Evolutionary conservation across 2,329 filamentous ascomycete species (phyloP).

Genomic region (Penicillium sp.): DNA sequence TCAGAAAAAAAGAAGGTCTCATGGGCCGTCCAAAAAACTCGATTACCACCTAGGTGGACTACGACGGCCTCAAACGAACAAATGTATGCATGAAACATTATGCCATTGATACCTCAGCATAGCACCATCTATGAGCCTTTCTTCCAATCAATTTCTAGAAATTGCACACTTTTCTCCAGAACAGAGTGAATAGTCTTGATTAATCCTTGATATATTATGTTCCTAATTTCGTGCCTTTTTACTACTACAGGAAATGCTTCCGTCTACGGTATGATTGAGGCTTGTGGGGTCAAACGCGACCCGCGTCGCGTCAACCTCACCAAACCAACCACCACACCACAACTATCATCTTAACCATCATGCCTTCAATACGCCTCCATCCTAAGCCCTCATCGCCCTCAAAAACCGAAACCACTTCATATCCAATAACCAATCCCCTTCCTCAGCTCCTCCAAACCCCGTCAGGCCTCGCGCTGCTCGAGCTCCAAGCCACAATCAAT

Average conservation of each 20-base stretch:
- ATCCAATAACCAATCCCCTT: slow-evolving; percentile 56
- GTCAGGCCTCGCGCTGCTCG: slow-evolving; percentile 81
- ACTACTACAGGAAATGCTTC: background rate
- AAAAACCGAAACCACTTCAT: background rate
- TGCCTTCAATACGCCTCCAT: slow-evolving; percentile 46
- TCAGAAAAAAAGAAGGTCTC: no score
- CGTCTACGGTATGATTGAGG: background rate
- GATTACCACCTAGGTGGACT: background rate
- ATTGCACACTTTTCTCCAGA: background rate
- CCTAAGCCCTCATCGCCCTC: slow-evolving; percentile 18
- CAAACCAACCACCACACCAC: background rate
- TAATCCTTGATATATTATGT: background rate
- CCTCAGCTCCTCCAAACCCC: slow-evolving; percentile 86
- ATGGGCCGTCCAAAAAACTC: background rate
- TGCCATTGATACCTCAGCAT: background rate
- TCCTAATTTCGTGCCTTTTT: background rate
- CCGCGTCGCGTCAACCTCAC: slow-evolving; percentile 14
- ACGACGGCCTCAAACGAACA: background rate
- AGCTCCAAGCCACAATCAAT: slow-evolving; percentile 90
- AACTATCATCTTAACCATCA: background rate
- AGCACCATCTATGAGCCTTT: background rate
- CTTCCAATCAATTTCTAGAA: background rate
- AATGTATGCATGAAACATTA: background rate
- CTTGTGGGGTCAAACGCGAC: slow-evolving; percentile 19
- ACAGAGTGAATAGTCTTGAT: background rate